Base-by-base conservation (phyloP, 1,284 basidiomycete genomes). In the Heterobasidion parviporum region DNA sequence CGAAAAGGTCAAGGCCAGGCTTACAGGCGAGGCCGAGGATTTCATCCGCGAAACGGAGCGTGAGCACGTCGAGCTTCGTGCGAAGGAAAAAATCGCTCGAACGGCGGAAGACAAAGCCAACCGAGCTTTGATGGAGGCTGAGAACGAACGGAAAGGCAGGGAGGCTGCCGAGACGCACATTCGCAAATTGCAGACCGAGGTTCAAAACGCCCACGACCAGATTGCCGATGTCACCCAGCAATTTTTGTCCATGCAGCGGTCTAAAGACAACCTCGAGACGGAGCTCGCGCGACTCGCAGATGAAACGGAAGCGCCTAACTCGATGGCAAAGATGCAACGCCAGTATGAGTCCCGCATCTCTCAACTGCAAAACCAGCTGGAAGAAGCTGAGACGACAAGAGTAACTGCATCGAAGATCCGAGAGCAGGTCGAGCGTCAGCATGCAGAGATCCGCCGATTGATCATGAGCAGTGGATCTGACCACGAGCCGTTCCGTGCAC, bases 1-100 rank as follows among this genome's bases (percentile, higher is more conserved):
- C 16, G 89, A 94, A 72, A 90, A 91, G 68, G 83, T 84, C 3
- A 92, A 89, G 67, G 74, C 79, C 38, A 81, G 92, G 0, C 74
- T 97, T 45, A 79, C 84, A 10, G 81, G 81, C 32, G 95, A 98
- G 67, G 83, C 89, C 6, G 94, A 98, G 66, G 95, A 98, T 68
- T 72, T 92, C 49, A 76, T 78, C 34, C 79, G 91, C 36, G 85
- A 90, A 67, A 83, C 85, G 26, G 88, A 92, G 61, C 78, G 81
- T 59, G 89, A 92, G 64, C 83, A 85, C 54, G 75, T 82, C 20
- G 83, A 83, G 59, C 69, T 88, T 33, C 77, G 85, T 41, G 76
- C 76, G 16, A 82, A 85, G 61, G 88, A 90, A 63, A 89, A 86
- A 68, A 76, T 79, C 6, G 73, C 75, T 16, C 78, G 79, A 58